Evolutionary conservation across 176 grass and related monocot genomes (phyloP), one percentile per base, ranked within the genome.

Genomic region (Musa beccarii): DNA sequence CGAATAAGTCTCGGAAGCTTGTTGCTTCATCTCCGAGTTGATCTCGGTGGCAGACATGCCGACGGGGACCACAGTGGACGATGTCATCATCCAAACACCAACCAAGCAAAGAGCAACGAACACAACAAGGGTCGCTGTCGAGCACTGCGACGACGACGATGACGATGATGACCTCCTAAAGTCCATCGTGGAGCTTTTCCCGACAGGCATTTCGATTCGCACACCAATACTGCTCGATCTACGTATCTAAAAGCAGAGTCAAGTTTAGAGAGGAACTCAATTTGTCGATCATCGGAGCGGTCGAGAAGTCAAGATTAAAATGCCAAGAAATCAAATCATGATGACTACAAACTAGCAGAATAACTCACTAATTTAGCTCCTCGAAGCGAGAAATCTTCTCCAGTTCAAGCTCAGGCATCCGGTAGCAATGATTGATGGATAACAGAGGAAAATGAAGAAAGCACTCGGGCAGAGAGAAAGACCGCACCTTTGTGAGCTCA

Each of bases 31-130:
- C 51, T 56, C 21, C 14, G 2, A 56, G 10, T 57, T 74, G 72
- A 25, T 28, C 24, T 56, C 72, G 1, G 65, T 14, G 11, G 53
- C 26, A 16, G 53, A 55, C 72, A 56, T 20, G 17, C 17, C 53
- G 8, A 23, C 21, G 19, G 72, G 72, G 11, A 74, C 72, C 9
- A 74, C 9, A 26, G 52, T 57, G 21, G 72, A 53, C 56, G 72
- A 74, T 28, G 70, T 72, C n/a, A 74, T 74, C 52, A 56, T 74
- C 72, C 90, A 99, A 43, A 94, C 62, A 59, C 95, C 95, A 1
- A 99, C 8, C 78, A 99, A 81, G 83, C 87, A 90, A 64, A 99
- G 86, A 72, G 76, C 78, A 11, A 87, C 82, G 83, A 94, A 88
- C 69, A 94, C 34, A n/a, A 87, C 59, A 66, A 89, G 17, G 2